These are phyloP conservation scores for Cladosporium sp. DNA, from an alignment of 2,329 filamentous ascomycete species.

Conservation along the genomic window DNA sequence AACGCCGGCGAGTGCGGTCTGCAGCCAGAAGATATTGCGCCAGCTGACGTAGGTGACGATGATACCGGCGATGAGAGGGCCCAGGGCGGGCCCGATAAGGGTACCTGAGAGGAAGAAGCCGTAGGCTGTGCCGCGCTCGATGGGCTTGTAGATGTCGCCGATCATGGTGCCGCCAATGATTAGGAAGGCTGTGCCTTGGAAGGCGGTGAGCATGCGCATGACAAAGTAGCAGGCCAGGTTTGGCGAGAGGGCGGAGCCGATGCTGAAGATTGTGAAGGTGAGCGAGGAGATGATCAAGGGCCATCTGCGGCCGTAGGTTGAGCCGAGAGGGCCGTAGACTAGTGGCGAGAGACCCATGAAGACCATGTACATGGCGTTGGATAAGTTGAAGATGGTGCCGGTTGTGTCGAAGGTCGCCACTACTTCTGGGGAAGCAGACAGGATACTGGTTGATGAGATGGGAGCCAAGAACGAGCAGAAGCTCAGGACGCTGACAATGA, in stretches of 20 bases:
- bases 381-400: slow-evolving; percentile 68
- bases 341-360: slow-evolving; percentile 71
- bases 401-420: slow-evolving; percentile 60
- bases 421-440: slow-evolving; percentile 74
- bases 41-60: slow-evolving; percentile 74
- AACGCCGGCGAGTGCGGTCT: slow-evolving; percentile 65
- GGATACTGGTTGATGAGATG: slow-evolving; percentile 70
- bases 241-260: slow-evolving; percentile 70
- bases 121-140: slow-evolving; percentile 69
- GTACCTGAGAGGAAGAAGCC: slow-evolving; percentile 69
- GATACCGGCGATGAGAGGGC: slow-evolving; percentile 68
- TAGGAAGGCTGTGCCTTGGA: slow-evolving; percentile 73
- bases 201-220: slow-evolving; percentile 72
- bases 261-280: slow-evolving; percentile 67
- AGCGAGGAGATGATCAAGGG: slow-evolving; percentile 58
- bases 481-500: slow-evolving; percentile 68
- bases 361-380: slow-evolving; percentile 72
- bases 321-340: slow-evolving; percentile 69
- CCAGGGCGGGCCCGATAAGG: slow-evolving; percentile 58
- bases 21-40: slow-evolving; percentile 76
- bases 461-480: slow-evolving; percentile 77
- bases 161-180: slow-evolving; percentile 70
- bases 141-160: slow-evolving; percentile 56
- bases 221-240: slow-evolving; percentile 71
- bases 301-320: slow-evolving; percentile 50